These are phyloP conservation scores for Colletotrichum camelliae DNA, from an alignment of 2,329 filamentous ascomycete genomes.

Conservation along the genomic window DNA sequence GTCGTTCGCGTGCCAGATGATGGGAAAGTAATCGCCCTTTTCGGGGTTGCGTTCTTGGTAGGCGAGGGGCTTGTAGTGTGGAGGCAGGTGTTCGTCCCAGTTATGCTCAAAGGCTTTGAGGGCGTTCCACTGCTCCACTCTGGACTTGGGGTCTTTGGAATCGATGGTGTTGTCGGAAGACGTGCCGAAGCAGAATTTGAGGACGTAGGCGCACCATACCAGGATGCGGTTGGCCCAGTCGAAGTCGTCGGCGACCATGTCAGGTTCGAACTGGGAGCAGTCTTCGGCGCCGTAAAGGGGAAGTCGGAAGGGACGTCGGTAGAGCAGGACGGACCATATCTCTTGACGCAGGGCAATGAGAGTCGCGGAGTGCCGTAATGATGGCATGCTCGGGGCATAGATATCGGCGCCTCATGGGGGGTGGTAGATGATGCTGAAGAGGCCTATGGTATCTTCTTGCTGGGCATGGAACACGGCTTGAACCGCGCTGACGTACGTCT, in stretches of 20 bases:
- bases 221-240: constrained; percentile 67
- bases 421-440: not conserved
- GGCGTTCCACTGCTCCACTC: constrained; percentile 42
- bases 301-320: not conserved
- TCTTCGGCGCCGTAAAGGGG: not conserved
- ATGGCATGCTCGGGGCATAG: not conserved
- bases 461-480: constrained; percentile 2
- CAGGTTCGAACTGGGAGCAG: not conserved
- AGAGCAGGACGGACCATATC: constrained; percentile 7
- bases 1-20: constrained; percentile 38
- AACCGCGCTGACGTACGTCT: constrained; percentile 3
- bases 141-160: constrained; percentile 31
- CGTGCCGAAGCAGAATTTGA: constrained; percentile 64
- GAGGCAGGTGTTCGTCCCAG: constrained; percentile 53
- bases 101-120: constrained; percentile 49
- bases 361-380: not conserved
- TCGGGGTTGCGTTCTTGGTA: constrained; percentile 37
- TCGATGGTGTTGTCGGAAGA: not conserved
- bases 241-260: constrained; percentile 47
- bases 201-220: constrained; percentile 65
- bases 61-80: constrained; percentile 61
- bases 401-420: not conserved
- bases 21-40: constrained; percentile 54
- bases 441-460: not conserved
- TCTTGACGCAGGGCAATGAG: not conserved